Evolutionary conservation across 805 yeast genomes (phyloP), one percentile per base, ranked within the genome.

Genomic region (Nakazawaea anatomiae): DNA sequence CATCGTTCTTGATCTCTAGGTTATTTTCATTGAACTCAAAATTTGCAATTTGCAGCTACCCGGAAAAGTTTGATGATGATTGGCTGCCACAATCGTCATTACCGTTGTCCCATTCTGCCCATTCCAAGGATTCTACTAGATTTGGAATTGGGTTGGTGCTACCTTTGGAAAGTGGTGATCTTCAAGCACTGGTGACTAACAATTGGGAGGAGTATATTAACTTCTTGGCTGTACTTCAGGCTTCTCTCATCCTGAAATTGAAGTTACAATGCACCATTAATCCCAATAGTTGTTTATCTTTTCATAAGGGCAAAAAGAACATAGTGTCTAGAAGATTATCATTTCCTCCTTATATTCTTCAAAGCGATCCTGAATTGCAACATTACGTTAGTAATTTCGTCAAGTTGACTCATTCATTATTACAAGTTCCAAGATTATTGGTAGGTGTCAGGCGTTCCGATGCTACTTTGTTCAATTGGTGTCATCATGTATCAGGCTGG

Each of bases 401-500:
- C 32, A 69, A 68, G 48, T 57, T 72, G 11, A 58, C 76, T 9
- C 65, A 70, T 46, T 72, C 67, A 44, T 61, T 72, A 42, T 60
- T 68, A 9, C 76, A 75, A 55, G 64, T 75, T 1, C 82, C 83
- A 5, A 67, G 79, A 48, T 60, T 79, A 40, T 70, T 75, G 38
- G 69, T 72, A 51, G 66, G 72, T 9, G 58, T 78, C 11, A 70
- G 73, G 54, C 60, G 66, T 39, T 65, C 68, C 34, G 68, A 71
- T 54, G 65, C 72, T 30, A 65, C 70, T 43, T 57, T 79, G 40
- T 58, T 75, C 18, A 73, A 73, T 51, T 79, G 85, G 85, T 75
- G 77, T 0, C 66, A 74, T 32, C 79, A 76, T 48, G 69, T 78
- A 2, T 65, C 77, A 18, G 70, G 77, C 36, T 79, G 85, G 85